Percentiles rank a stretch among this genome's conserved stretches.
Evolutionary conservation across 2,329 filamentous ascomycete genomes (phyloP).

Genomic region (Endocalyx cinctus): DNA sequence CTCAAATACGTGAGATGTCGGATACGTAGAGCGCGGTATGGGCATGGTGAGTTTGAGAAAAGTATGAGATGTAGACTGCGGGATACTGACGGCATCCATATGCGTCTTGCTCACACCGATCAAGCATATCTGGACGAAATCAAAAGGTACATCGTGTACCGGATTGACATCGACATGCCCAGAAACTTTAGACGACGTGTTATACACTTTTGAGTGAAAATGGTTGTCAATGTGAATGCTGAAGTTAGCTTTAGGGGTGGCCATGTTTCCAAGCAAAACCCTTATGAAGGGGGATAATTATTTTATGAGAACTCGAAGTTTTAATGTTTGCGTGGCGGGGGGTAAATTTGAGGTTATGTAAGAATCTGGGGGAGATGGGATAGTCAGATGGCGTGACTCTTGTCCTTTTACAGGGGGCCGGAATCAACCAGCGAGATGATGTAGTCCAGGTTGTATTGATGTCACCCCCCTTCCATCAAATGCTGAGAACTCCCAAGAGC

Average conservation of each 20-base stretch:
- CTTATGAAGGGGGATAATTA: conserved; percentile 10
- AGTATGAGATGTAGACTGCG: conserved; percentile 44
- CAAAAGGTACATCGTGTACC: conserved; percentile 42
- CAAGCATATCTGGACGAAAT: conserved; percentile 48
- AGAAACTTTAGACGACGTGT: conserved; percentile 45
- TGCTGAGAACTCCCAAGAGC: too few relatives aligned
- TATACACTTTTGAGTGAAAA: conserved; percentile 52
- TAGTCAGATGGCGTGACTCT: too few relatives aligned
- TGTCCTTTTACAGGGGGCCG: too few relatives aligned
- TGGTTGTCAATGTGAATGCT: conserved; percentile 48
- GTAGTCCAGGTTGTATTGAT: too few relatives aligned
- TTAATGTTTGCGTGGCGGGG: not conserved
- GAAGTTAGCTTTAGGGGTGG: conserved; percentile 33
- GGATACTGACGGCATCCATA: conserved; percentile 46
- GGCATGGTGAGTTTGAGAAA: conserved; percentile 36
- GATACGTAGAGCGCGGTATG: conserved; percentile 42
- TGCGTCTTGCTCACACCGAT: conserved; percentile 46
- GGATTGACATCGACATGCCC: conserved; percentile 45
- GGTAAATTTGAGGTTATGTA: too few relatives aligned
- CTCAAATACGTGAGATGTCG: conserved; percentile 42
- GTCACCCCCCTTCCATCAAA: too few relatives aligned
- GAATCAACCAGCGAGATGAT: too few relatives aligned
- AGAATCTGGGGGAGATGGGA: too few relatives aligned
- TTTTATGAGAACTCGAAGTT: conserved; percentile 8
- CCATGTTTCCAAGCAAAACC: conserved; percentile 15